A percentile compares a stretch with the other conserved stretches of the same genome.
phyloP scores from a whole-genome alignment of 805 yeast species.

The Ogataea siamensis region DNA sequence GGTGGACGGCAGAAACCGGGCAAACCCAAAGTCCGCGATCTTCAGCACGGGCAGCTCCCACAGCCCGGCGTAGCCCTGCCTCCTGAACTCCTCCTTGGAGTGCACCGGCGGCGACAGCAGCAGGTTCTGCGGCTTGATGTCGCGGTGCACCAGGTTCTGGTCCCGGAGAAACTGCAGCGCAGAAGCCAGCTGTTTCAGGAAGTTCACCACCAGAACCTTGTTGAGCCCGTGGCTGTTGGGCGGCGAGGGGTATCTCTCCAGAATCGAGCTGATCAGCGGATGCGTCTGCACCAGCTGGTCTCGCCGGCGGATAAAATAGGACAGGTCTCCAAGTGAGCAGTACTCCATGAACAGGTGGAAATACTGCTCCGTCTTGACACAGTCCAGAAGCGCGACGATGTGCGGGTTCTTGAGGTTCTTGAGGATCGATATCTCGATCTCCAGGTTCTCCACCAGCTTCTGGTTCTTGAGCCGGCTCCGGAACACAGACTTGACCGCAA shows the following conservation, averaged over 20 bases:
- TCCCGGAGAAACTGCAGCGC: constrained; percentile 80
- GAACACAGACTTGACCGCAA: constrained; percentile 87
- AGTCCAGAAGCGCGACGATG: constrained; percentile 82
- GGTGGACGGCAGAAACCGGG: constrained; percentile 88
- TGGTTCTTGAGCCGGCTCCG: constrained; percentile 79
- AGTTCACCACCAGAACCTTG: constrained; percentile 74
- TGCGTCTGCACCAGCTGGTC: constrained; percentile 68
- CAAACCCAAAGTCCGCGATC: constrained; percentile 97
- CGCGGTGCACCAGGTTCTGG: constrained; percentile 88
- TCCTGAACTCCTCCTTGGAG: constrained; percentile 56
- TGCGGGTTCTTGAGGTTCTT: constrained; percentile 91
- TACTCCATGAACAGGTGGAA: constrained; percentile 94
- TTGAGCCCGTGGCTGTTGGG: constrained; percentile 74
- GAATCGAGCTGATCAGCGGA: constrained; percentile 73
- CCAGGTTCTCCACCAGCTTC: constrained; percentile 85
- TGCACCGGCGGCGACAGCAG: constrained; percentile 79
- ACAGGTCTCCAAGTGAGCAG: constrained; percentile 92
- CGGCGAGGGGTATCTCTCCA: constrained; percentile 83
- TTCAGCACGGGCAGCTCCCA: constrained; percentile 89
- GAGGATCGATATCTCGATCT: constrained; percentile 85
- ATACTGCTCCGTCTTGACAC: constrained; percentile 69
- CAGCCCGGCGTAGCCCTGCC: constrained; percentile 64
- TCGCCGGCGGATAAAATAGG: constrained; percentile 78
- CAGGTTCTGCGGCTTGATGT: constrained; percentile 90
- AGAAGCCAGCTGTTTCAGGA: constrained; percentile 79